Percentiles rank a stretch among this genome's conserved stretches.
Evolutionary conservation across 257 asterid species (phyloP).

Genomic region (Linaria vulgaris): DNA sequence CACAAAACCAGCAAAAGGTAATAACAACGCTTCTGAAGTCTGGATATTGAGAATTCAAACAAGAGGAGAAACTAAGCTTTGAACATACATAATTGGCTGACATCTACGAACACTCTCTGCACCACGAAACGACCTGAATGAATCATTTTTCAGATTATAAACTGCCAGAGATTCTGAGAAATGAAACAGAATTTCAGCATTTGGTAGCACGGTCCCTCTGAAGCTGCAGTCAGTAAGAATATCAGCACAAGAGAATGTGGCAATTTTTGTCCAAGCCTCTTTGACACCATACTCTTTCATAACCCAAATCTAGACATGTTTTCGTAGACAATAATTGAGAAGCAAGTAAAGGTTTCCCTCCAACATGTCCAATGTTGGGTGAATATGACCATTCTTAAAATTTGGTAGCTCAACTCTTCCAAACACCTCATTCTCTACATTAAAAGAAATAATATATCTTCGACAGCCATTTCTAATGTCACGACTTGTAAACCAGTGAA

Average conservation of each 20-base stretch:
- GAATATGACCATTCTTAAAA: no score
- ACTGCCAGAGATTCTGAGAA: not conserved
- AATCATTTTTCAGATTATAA: not conserved
- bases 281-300: constrained; percentile 6
- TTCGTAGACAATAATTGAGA: no score
- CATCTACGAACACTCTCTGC: no score
- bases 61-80: not conserved
- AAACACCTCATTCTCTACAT: no score
- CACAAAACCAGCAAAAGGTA: no score
- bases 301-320: not conserved
- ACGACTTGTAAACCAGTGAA: no score
- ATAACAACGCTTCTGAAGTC: no score
- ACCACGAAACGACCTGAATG: not conserved
- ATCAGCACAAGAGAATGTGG: not conserved
- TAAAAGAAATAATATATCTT: no score
- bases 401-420: constrained; percentile 13
- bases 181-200: not conserved
- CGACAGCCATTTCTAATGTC: no score
- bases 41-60: no score
- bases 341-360: not conserved
- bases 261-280: not conserved
- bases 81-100: not conserved
- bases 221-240: no score
- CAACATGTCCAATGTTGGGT: no score
- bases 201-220: not conserved